Evolutionary conservation across 306 rosid species (phyloP), one percentile per base, ranked within the genome.

Genomic region (Biancaea sappan): DNA sequence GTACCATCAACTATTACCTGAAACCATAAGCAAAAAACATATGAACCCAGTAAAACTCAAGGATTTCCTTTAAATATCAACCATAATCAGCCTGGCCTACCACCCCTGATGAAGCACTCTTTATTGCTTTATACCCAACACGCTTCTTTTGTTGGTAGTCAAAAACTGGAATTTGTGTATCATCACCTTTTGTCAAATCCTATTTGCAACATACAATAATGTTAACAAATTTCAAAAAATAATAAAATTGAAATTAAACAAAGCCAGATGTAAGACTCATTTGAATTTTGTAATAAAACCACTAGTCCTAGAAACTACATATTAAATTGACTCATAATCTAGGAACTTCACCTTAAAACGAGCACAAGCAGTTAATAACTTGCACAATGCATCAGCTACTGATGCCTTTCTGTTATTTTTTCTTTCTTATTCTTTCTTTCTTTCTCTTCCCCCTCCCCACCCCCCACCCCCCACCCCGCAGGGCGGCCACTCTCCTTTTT

Each of bases 1-100:
- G 99, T 88, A 53, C 99, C 99, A 77, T 95, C 99, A 82, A 95
- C 96, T 78, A 95, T 87, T 68, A 95, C 93, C 98, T 95, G 84
- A 60, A 77, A 71, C 34, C 61, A 76, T 48, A 74, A 25, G 51
- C 18, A 44, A 70, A 61, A 67, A 53, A 71, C 70, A 56, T 22
- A 70, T 72, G 66, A 79, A 54, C 58, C 58, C 18, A 41, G 59
- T 10, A 40, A 19, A 15, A 9, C 28, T 44, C 54, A 47, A 6
- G 9, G 66, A 54, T 34, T 40, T 69, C 75, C 61, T 59, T 40
- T 47, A 40, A 56, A 77, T 43, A 32, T 46, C 62, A 40, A 53
- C 56, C 61, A 60, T 18, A 70, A 21, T n/a, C 69, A 58, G 77
- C 72, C 74, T 61, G 48, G 74, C 93, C 77, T 87, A 95, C 98